Evolutionary conservation across 2,329 filamentous ascomycete genomes (phyloP).

Genomic region (Neospermospora avenae): DNA sequence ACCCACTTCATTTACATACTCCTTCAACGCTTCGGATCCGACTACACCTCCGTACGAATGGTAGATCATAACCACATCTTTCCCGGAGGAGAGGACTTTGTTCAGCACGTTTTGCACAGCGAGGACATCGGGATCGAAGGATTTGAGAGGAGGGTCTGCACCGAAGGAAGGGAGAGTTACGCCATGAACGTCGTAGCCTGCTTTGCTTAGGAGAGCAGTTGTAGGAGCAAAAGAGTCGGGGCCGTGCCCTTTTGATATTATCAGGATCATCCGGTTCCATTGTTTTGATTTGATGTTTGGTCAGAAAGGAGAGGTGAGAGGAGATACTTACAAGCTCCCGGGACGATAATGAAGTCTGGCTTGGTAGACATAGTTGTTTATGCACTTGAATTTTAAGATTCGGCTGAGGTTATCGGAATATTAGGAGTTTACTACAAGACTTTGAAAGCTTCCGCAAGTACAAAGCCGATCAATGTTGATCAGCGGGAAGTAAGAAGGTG

Average conservation of each 20-base stretch:
- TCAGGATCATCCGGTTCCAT: not conserved
- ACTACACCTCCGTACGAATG: conserved; percentile 42
- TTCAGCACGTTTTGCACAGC: conserved; percentile 36
- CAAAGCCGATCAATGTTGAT: not conserved
- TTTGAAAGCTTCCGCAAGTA: too few relatives aligned
- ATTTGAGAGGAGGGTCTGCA: conserved; percentile 16
- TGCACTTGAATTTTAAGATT: not conserved
- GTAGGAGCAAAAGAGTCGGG: conserved; percentile 25
- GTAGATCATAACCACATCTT: conserved; percentile 39
- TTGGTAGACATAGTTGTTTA: conserved; percentile 17
- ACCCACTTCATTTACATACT: conserved; percentile 25
- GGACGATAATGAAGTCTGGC: conserved; percentile 29
- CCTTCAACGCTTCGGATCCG: conserved; percentile 36
- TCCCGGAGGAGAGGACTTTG: conserved; percentile 37
- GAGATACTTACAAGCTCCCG: conserved; percentile 25
- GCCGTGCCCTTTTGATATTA: not conserved
- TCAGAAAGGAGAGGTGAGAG: not conserved
- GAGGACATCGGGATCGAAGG: conserved; percentile 37
- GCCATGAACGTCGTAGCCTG: conserved; percentile 23
- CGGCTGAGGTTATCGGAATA: not conserved
- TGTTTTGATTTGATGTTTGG: not conserved
- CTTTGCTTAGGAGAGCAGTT: conserved; percentile 16
- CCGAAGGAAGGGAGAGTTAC: conserved; percentile 21
- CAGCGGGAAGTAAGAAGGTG: not conserved
- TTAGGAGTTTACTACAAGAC: too few relatives aligned